A percentile compares a stretch with the other conserved stretches of the same genome.
Conservation (phyloP, 257 asterid genomes). For the Forsythia viridissima region DNA sequence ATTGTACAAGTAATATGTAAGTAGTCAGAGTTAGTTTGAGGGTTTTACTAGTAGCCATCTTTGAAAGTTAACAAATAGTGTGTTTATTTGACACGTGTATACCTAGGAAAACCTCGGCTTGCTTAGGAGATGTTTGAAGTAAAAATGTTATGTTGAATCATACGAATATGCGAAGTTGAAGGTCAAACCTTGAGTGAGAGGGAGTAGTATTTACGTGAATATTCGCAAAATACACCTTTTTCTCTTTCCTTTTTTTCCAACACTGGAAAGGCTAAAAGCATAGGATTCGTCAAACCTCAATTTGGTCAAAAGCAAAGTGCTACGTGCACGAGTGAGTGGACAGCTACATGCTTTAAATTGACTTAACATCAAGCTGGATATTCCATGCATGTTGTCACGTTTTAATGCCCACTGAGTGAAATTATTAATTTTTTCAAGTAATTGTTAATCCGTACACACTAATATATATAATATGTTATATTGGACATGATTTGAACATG, state of each 20-base stretch:
- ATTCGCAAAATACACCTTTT: conserved; percentile 28
- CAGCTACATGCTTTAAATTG: conserved; percentile 19
- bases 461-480: neutral
- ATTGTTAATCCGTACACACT: neutral
- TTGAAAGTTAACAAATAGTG: neutral
- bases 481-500: neutral
- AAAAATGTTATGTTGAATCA: conserved; percentile 24
- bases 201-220: conserved; percentile 13
- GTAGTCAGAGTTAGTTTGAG: too few relatives aligned
- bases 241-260: conserved; percentile 18
- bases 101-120: conserved; percentile 34
- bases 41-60: too few relatives aligned
- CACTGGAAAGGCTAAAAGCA: conserved; percentile 26
- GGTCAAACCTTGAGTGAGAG: conserved; percentile 16
- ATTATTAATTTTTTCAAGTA: neutral
- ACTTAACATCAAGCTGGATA: conserved; percentile 12
- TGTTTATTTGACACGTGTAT: conserved; percentile 21
- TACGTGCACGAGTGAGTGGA: conserved; percentile 24
- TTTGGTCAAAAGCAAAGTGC: conserved; percentile 39
- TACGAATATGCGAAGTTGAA: conserved; percentile 11
- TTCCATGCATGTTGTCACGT: conserved; percentile 15
- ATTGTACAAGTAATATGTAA: too few relatives aligned
- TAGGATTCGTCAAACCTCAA: conserved; percentile 48
- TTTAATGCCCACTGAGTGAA: neutral
- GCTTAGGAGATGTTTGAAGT: conserved; percentile 15